Base-by-base conservation (phyloP, 1,284 basidiomycete genomes). In the Trichosporon ovoides region DNA sequence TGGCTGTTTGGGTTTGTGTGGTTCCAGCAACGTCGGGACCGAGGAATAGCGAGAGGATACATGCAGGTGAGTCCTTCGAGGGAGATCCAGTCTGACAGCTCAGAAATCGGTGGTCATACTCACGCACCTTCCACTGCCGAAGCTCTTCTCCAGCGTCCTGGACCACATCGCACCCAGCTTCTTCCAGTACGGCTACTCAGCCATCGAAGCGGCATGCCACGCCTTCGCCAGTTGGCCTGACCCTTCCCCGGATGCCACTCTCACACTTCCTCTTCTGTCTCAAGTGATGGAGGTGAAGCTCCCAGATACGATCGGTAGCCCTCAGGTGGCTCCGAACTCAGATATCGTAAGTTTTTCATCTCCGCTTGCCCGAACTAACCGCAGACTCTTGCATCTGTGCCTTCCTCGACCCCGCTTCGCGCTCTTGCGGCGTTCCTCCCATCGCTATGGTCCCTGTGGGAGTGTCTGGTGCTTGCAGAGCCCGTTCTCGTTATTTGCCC, bases 381-480 rank as follows among this genome's bases (percentile, higher is more conserved):
- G 9, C 69, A 92, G 87, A 83, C 94, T 38, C 80, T 95, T 3
- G 91, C 90, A 0, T 87, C 88, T 0, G 80, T 88, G 4, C 83
- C 88, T 1, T 82, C 86, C 0, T 83, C 87, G 7, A 73, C 88
- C 0, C 86, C 88, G 1, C 71, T 96, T 16, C 77, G 82, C 19
- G 81, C 90, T 0, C 88, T 95, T 63, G 85, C 87, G 68, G 83
- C 86, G 1, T 86, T 86, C 53, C 72, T 95, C 16, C 79, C 86
- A 0, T 84, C 92, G 54, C 72, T 95, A n/a, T 93, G 91, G 89
- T 88, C 91, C 2, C 82, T 96, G 55, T 96, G 93, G 92, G 92
- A 96, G 75, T 91, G 91, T 59, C 78, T 95, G 1, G 81, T 94
- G 0, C 80, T 96, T 7, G 88, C 87, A 59, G 92, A 96, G 69